Evolutionary conservation across 1,284 basidiomycete genomes (phyloP), one percentile per base, ranked within the genome.

Genomic region (Sporisorium scitamineum): DNA sequence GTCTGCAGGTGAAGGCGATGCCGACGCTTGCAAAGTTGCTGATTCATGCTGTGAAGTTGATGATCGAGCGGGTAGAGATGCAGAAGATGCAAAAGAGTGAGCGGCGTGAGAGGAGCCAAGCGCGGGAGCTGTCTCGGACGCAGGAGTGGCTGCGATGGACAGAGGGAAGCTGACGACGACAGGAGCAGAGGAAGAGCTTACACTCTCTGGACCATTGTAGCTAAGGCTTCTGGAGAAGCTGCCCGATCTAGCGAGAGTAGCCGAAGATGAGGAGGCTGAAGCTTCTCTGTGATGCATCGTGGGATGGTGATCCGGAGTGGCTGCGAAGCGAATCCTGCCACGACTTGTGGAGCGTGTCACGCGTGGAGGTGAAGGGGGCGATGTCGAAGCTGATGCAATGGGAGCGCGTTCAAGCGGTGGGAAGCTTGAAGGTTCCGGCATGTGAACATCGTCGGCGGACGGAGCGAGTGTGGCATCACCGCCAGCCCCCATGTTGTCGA

Each of bases 401-500:
- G 54, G 67, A 8, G 78, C 58, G 7, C 59, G 64, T 13, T 68
- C 55, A 11, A 78, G 61, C 7, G 78, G 75, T 4, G 75, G 78
- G 52, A 78, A 77, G 31, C 72, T 71, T 14, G 61, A 61, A 26
- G 65, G 54, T 22, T 66, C 66, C 37, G 65, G 61, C 71, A 74
- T 65, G 52, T 58, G 62, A 13, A 71, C 51, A 9, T 70, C 62
- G 8, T 70, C 56, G 27, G 51, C 50, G 24, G 65, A 48, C 7
- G 48, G 59, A 14, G 63, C 31, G 5, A 47, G 42, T 14, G 54
- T 29, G 13, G 66, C 74, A 50, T 79, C 74, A 16, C 77, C 77
- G 11, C 77, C 77, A 5, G 74, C 70, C 9, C 74, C 77, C 73
- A 79, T 77, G 58, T 79, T 79, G 57, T 69, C 67, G 27, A 77